Evolutionary conservation across 768 basidiomycete species (phyloP).

Genomic region (Phylloporus sp.): DNA sequence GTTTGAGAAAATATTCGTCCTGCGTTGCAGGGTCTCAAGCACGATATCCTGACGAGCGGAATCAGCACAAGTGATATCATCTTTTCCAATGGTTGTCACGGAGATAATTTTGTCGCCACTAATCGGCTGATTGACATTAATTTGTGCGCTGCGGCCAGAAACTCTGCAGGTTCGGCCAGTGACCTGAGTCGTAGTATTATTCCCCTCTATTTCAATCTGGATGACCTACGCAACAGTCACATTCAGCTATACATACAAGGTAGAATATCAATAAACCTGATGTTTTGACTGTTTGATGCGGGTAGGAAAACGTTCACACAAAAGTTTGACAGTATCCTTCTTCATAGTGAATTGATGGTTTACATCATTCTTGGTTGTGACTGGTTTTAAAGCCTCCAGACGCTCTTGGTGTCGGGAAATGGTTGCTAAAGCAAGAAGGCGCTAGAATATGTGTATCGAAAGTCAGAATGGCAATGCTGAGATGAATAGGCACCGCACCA

Average conservation of each 20-base stretch:
- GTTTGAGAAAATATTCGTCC: constrained; percentile 12
- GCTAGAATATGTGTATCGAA: constrained; percentile 26
- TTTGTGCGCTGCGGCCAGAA: constrained; percentile 36
- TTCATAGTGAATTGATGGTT: constrained; percentile 21
- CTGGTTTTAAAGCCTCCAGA: constrained; percentile 47
- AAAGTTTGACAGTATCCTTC: constrained; percentile 32
- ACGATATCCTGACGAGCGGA: constrained; percentile 20
- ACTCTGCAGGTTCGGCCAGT: constrained; percentile 20
- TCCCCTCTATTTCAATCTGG: constrained; percentile 14
- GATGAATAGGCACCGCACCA: constrained; percentile 22
- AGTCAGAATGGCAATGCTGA: neutral
- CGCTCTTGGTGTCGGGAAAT: constrained; percentile 43
- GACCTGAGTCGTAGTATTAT: constrained; percentile 4
- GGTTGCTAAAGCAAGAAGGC: constrained; percentile 44
- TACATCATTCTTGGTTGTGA: constrained; percentile 41
- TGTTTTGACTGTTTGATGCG: constrained; percentile 35
- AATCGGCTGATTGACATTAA: constrained; percentile 27
- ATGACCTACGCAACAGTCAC: constrained; percentile 12
- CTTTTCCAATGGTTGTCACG: constrained; percentile 52
- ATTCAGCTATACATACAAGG: no score
- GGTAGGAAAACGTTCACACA: constrained; percentile 42
- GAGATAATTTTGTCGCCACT: constrained; percentile 16
- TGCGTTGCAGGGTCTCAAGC: constrained; percentile 18
- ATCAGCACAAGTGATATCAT: constrained; percentile 55
- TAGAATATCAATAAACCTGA: constrained; percentile 35